A percentile compares a stretch with the other conserved stretches of the same genome.
phyloP scores from a whole-genome alignment of 139 green algal species.

The Micractinium sp. region DNA sequence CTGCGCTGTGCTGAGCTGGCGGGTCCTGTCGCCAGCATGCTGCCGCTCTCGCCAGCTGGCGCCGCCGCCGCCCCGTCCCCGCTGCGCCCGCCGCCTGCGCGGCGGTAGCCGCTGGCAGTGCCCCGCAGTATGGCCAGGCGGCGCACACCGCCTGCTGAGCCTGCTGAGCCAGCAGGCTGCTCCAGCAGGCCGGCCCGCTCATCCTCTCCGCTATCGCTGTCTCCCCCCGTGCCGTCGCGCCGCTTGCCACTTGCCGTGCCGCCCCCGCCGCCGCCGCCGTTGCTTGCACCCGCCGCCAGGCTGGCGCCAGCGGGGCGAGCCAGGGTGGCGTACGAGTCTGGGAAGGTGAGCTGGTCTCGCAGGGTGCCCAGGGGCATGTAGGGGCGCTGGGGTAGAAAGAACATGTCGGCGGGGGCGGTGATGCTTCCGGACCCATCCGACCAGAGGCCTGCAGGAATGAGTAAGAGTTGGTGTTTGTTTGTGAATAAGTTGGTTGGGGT shows the following conservation, averaged over 20 bases:
- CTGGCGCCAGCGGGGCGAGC: background rate
- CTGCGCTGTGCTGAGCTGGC: background rate
- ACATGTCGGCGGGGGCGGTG: slow-evolving; percentile 48
- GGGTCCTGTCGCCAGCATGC: background rate
- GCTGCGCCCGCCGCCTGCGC: background rate
- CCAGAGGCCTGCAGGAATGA: slow-evolving; percentile 50
- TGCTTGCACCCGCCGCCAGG: background rate
- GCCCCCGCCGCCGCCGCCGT: background rate
- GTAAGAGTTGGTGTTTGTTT: no score
- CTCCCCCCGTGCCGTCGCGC: background rate
- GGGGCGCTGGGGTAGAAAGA: slow-evolving; percentile 94
- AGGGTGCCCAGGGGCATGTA: slow-evolving; percentile 91
- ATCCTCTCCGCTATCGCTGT: slow-evolving; percentile 15
- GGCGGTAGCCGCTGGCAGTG: background rate
- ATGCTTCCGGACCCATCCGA: slow-evolving; percentile 51
- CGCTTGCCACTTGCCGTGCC: background rate
- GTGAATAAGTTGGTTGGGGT: slow-evolving; percentile 68
- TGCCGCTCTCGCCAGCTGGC: background rate
- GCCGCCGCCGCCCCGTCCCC: background rate
- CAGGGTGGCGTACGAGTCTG: slow-evolving; percentile 35
- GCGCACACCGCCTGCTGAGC: background rate
- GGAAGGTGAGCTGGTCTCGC: slow-evolving; percentile 87
- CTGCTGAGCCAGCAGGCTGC: background rate
- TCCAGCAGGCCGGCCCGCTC: background rate
- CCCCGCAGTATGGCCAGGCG: background rate